Evolutionary conservation across 371 early-diverging fungal genomes (phyloP).

Genomic region (Mortierella sp.): DNA sequence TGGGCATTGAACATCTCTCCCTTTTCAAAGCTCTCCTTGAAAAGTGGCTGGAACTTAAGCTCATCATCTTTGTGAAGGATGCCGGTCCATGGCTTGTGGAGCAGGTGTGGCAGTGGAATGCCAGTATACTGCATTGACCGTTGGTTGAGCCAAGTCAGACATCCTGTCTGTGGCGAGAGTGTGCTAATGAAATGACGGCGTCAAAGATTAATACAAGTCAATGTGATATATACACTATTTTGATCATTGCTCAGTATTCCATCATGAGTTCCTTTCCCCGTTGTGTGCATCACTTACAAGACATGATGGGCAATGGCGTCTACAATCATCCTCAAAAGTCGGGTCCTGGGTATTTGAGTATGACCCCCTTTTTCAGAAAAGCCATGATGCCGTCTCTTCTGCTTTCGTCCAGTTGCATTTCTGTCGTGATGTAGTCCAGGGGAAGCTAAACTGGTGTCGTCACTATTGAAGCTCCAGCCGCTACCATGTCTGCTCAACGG

Average conservation of each 20-base stretch:
- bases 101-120: slow-evolving; percentile 60
- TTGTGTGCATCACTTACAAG: slow-evolving; percentile 62
- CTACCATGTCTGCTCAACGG: slow-evolving; percentile 51
- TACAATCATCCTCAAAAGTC: slow-evolving; percentile 69
- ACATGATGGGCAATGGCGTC: slow-evolving; percentile 77
- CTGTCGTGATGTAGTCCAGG: slow-evolving; percentile 38
- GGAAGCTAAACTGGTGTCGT: slow-evolving; percentile 45
- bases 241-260: neutral
- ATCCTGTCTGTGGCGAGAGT: slow-evolving; percentile 65
- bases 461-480: slow-evolving; percentile 53
- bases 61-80: slow-evolving; percentile 73
- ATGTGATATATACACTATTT: too few relatives aligned
- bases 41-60: slow-evolving; percentile 62
- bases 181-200: slow-evolving; percentile 55
- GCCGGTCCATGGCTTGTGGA: slow-evolving; percentile 68
- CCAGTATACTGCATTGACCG: slow-evolving; percentile 72
- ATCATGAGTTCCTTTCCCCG: neutral
- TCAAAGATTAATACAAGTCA: neutral
- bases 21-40: slow-evolving; percentile 67
- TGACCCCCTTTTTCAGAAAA: slow-evolving; percentile 36
- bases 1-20: slow-evolving; percentile 74
- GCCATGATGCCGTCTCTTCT: slow-evolving; percentile 33
- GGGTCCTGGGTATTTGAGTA: slow-evolving; percentile 66
- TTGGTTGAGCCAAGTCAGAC: slow-evolving; percentile 77
- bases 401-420: slow-evolving; percentile 20